These are phyloP conservation scores for Cladosporium sp. DNA, from an alignment of 2,329 filamentous ascomycete genomes.

Conservation along the genomic window DNA sequence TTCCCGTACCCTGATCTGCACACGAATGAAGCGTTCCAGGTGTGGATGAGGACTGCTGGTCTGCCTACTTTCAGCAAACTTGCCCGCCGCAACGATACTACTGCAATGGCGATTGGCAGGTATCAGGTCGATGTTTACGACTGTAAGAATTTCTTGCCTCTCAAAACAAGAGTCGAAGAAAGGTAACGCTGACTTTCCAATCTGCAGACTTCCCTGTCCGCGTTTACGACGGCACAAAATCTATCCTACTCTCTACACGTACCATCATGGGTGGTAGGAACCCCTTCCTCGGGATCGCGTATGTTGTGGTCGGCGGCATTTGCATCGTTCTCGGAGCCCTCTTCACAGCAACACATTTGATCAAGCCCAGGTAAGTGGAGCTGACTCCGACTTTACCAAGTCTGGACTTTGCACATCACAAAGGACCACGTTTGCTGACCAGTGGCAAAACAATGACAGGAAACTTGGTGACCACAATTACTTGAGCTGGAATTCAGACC, in stretches of 20 bases:
- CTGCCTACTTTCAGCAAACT: conserved; percentile 94
- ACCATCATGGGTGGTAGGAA: conserved; percentile 95
- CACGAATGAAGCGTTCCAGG: conserved; percentile 80
- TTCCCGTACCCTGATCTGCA: conserved; percentile 68
- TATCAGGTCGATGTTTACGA: conserved; percentile 76
- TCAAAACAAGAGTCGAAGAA: background rate
- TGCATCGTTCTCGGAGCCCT: conserved; percentile 84
- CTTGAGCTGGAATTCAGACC: conserved; percentile 85
- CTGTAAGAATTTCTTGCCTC: conserved; percentile 56
- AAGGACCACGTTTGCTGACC: conserved; percentile 9
- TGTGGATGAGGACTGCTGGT: conserved; percentile 98
- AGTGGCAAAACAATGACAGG: conserved; percentile 43
- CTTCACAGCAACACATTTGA: conserved; percentile 85
- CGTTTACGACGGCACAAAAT: conserved; percentile 80
- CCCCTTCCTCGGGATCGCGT: conserved; percentile 92
- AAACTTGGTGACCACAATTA: conserved; percentile 99
- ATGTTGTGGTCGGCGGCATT: conserved; percentile 87
- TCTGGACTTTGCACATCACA: background rate
- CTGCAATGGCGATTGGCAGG: conserved; percentile 62
- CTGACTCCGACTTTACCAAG: background rate
- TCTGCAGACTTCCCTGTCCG: conserved; percentile 71
- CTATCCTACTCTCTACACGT: conserved; percentile 80
- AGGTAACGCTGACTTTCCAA: background rate
- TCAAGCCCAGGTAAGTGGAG: conserved; percentile 72
- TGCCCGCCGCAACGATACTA: conserved; percentile 73